Evolutionary conservation across 2,329 filamentous ascomycete species (phyloP).

Genomic region (Talaromyces sp.): DNA sequence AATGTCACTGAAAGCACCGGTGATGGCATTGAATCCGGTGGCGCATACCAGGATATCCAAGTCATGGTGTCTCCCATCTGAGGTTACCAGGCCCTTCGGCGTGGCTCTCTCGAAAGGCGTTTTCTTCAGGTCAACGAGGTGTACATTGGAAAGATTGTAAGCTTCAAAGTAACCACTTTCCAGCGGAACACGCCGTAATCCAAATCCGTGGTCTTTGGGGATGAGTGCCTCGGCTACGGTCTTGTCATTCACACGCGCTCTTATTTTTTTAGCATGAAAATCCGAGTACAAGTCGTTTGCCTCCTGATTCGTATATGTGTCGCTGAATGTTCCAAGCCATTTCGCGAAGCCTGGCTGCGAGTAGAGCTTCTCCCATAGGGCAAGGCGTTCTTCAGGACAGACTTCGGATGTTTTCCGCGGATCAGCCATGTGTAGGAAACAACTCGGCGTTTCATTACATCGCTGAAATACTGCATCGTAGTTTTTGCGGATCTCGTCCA

Average conservation of each 20-base stretch:
- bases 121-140: conserved; percentile 33
- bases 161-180: conserved; percentile 18
- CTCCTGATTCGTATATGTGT: conserved; percentile 28
- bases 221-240: conserved; percentile 20
- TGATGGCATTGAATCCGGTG: conserved; percentile 28
- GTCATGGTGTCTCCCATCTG: conserved; percentile 31
- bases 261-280: conserved; percentile 32
- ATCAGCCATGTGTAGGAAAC: not conserved
- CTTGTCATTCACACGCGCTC: conserved; percentile 24
- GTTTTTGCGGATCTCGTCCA: conserved; percentile 3
- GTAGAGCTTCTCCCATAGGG: conserved; percentile 8
- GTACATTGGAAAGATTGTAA: conserved; percentile 38
- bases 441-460: conserved; percentile 8
- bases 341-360: conserved; percentile 27
- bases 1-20: conserved; percentile 35
- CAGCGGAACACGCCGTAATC: conserved; percentile 15
- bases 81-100: conserved; percentile 31
- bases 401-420: not conserved
- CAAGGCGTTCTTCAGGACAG: conserved; percentile 5
- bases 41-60: conserved; percentile 35
- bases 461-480: conserved; percentile 12
- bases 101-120: conserved; percentile 19
- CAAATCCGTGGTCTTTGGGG: conserved; percentile 12
- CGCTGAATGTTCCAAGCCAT: conserved; percentile 32
- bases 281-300: conserved; percentile 34